phyloP scores from a whole-genome alignment of 208 protist species.

The Wallacemonas sp. region DNA sequence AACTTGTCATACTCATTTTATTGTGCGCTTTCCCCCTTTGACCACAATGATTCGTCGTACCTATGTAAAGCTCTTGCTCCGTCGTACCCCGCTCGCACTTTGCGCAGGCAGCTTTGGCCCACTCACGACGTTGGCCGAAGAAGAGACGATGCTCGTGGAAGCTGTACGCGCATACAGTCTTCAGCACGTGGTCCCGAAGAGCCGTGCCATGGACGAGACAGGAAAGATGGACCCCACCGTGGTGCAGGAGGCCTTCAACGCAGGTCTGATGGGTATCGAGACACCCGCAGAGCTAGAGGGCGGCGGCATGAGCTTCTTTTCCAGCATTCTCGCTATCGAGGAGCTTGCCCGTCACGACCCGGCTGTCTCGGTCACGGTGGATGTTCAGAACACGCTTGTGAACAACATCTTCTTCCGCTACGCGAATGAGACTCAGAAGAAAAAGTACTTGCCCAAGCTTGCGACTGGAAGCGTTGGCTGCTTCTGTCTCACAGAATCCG shows the following conservation, averaged over 20 bases:
- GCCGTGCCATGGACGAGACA: conserved; percentile 80
- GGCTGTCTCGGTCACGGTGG: conserved; percentile 80
- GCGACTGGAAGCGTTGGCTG: conserved; percentile 79
- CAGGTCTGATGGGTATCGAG: conserved; percentile 89
- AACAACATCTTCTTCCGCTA: conserved; percentile 86
- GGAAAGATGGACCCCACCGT: conserved; percentile 63
- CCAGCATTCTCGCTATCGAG: conserved; percentile 83
- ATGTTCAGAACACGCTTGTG: conserved; percentile 93
- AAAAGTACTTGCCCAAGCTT: conserved; percentile 90
- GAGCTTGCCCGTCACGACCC: conserved; percentile 89
- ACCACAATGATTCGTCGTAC: neutral
- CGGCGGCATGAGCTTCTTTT: conserved; percentile 74
- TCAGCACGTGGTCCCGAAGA: conserved; percentile 58
- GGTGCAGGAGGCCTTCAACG: conserved; percentile 69
- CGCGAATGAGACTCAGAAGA: conserved; percentile 76
- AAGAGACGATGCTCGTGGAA: conserved; percentile 73
- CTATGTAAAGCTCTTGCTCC: conserved; percentile 27
- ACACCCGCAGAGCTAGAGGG: conserved; percentile 63
- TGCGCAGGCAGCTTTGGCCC: conserved; percentile 15
- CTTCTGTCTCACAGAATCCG: conserved; percentile 91
- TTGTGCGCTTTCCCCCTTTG: neutral
- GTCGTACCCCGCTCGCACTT: conserved; percentile 25
- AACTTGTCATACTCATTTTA: too few species aligned
- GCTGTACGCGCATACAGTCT: conserved; percentile 70
- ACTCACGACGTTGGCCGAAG: conserved; percentile 50